These are phyloP conservation scores for Chaetomium sp. DNA, from an alignment of 2,329 filamentous ascomycete species.

Conservation along the genomic window DNA sequence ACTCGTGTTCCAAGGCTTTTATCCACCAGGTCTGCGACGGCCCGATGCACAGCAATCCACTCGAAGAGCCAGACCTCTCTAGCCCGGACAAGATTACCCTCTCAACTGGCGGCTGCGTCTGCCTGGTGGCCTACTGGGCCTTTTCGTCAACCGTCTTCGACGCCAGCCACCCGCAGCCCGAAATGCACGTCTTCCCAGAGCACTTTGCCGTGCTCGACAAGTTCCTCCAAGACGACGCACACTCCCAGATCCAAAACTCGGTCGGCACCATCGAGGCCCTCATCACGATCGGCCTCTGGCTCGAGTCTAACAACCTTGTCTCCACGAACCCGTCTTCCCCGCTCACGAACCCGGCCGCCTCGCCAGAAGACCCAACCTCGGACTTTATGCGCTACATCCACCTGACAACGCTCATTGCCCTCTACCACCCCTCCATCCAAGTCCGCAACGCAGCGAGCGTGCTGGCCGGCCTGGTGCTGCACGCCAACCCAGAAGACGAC, in stretches of 20 bases:
- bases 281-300: slow-evolving; percentile 61
- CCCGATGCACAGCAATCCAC: slow-evolving; percentile 48
- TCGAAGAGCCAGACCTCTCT: slow-evolving; percentile 40
- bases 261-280: slow-evolving; percentile 62
- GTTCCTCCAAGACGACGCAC: slow-evolving; percentile 55
- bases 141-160: slow-evolving; percentile 65
- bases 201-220: slow-evolving; percentile 57
- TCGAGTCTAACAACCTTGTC: slow-evolving; percentile 54
- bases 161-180: slow-evolving; percentile 55
- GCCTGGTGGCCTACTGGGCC: slow-evolving; percentile 62
- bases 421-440: slow-evolving; percentile 58
- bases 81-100: slow-evolving; percentile 55
- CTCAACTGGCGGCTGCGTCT: slow-evolving; percentile 61
- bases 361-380: slow-evolving; percentile 38
- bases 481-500: slow-evolving; percentile 61
- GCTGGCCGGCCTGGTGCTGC: slow-evolving; percentile 57
- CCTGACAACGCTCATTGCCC: slow-evolving; percentile 57
- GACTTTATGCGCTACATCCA: slow-evolving; percentile 65
- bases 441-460: slow-evolving; percentile 58
- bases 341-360: slow-evolving; percentile 33
- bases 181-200: slow-evolving; percentile 62
- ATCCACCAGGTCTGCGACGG: slow-evolving; percentile 50
- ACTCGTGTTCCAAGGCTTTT: slow-evolving; percentile 48
- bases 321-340: slow-evolving; percentile 39
- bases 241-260: slow-evolving; percentile 51